Percentiles rank a stretch among this genome's conserved stretches.
These are phyloP conservation scores for Moniliophthora roreri DNA, from an alignment of 1,284 basidiomycete genomes.

Conservation along the genomic window DNA sequence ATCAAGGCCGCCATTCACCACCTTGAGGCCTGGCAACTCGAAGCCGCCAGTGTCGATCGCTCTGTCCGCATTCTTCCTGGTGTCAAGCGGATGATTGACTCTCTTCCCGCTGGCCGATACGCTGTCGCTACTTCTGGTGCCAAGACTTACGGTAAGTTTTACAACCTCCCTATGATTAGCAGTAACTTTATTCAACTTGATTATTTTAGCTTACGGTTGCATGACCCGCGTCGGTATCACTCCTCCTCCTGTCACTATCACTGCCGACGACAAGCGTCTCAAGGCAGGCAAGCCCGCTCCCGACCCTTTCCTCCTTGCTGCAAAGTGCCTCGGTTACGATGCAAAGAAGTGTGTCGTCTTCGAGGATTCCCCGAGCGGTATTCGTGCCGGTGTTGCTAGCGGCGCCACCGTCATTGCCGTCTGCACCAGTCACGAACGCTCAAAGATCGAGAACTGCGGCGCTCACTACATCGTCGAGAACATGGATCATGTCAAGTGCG, in stretches of 20 bases:
- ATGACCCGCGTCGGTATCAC: slow-evolving; percentile 73
- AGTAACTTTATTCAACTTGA: slow-evolving; percentile 12
- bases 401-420: slow-evolving; percentile 77
- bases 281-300: slow-evolving; percentile 69
- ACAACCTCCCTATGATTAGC: not conserved
- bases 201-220: slow-evolving; percentile 57
- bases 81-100: slow-evolving; percentile 66
- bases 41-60: slow-evolving; percentile 64
- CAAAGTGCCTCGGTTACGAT: slow-evolving; percentile 66
- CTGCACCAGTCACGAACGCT: slow-evolving; percentile 63
- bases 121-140: slow-evolving; percentile 80
- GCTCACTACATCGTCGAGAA: slow-evolving; percentile 68
- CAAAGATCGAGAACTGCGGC: slow-evolving; percentile 58
- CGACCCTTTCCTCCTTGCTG: slow-evolving; percentile 76
- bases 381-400: slow-evolving; percentile 68
- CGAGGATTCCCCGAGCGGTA: slow-evolving; percentile 68
- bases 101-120: slow-evolving; percentile 66
- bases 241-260: slow-evolving; percentile 74
- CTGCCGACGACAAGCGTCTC: slow-evolving; percentile 73
- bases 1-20: slow-evolving; percentile 35
- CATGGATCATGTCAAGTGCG: slow-evolving; percentile 53
- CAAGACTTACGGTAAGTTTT: slow-evolving; percentile 60
- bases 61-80: slow-evolving; percentile 75
- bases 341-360: slow-evolving; percentile 41
- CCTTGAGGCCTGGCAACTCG: slow-evolving; percentile 54